A percentile compares a stretch with the other conserved stretches of the same genome.
Evolutionary conservation across 1,284 basidiomycete genomes (phyloP).

Genomic region (Spongispora temasekensis): DNA sequence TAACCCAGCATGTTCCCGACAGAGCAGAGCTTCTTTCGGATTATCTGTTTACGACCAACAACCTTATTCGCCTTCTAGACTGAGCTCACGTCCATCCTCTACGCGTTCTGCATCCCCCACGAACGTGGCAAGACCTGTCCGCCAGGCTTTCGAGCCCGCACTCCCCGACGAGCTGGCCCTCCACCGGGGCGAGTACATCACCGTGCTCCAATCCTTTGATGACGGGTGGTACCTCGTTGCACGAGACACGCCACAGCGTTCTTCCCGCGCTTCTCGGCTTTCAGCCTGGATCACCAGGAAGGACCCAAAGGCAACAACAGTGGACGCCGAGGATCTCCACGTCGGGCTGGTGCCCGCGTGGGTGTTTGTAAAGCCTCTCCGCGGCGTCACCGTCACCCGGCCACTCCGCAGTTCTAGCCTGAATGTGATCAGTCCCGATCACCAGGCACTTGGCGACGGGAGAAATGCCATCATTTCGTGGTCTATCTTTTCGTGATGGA

Average conservation of each 20-base stretch:
- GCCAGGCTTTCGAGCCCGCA: constrained; percentile 63
- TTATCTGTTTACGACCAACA: constrained; percentile 23
- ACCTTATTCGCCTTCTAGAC: constrained; percentile 7
- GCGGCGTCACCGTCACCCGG: constrained; percentile 57
- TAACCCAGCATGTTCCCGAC: constrained; percentile 14
- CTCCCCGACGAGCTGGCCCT: constrained; percentile 70
- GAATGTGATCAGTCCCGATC: constrained; percentile 13
- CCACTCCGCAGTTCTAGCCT: constrained; percentile 62
- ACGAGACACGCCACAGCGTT: constrained; percentile 45
- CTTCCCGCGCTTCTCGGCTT: constrained; percentile 28
- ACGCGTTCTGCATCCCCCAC: constrained; percentile 36
- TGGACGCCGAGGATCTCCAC: constrained; percentile 26
- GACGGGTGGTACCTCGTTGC: constrained; percentile 78
- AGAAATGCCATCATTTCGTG: background rate
- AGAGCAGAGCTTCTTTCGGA: constrained; percentile 24
- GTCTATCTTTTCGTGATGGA: background rate
- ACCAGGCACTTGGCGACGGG: background rate
- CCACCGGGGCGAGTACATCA: constrained; percentile 55
- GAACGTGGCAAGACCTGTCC: constrained; percentile 50
- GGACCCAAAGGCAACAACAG: background rate
- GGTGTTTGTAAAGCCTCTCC: constrained; percentile 65
- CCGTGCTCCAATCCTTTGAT: constrained; percentile 62
- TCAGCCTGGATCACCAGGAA: constrained; percentile 5
- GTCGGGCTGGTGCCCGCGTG: constrained; percentile 71
- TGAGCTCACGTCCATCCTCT: constrained; percentile 23